Base-by-base conservation (phyloP, 2,329 filamentous ascomycete genomes). In the Aaosphaeria pasadenensis region DNA sequence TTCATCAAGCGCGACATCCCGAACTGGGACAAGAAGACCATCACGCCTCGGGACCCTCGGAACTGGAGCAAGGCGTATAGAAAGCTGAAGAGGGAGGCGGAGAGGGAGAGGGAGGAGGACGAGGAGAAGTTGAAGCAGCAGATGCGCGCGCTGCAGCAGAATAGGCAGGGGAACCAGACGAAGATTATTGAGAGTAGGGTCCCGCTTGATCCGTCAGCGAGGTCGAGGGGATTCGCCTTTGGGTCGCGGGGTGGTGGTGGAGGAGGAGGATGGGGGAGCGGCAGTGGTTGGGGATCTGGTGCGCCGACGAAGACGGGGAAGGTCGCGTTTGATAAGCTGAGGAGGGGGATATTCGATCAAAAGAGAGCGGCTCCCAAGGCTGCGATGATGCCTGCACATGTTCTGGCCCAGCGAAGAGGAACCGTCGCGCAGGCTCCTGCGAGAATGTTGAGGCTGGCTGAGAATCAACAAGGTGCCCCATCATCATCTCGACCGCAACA, bases 1-100 rank as follows among this genome's bases (percentile, higher is more conserved):
- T 81, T 96, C 61, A 94, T 97, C 68, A 80, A 82, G 44, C 82
- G 84, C 42, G 85, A 96, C 60, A 88, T 96, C 52, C 84, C 84
- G 2, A 74, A 82, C 47, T 86, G 84, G 68, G 76, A 84, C 39
- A 73, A 74, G 41, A 83, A 87, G 63, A 80, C 82, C 29, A 81
- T 85, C 56, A 75, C 82, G 28, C 88, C 88, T 0, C 52, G 58
- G 47, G 79, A 89, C 53, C 82, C 86, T 0, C 75, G 76, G 33
- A 84, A 83, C 50, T 96, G 91, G 91, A 83, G 86, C 64, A 83
- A 86, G 47, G 78, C 95, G 11, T 96, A 95, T 72, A 75, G 63
- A 13, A 75, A 74, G 52, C 59, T 77, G 30, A 66, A 70, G 52
- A 66, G 59, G 41, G 69, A 74, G 24, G 66, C 73, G 5, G 67